Conservation (phyloP, 345 rosid species). For the Eucalyptus marginata region DNA sequence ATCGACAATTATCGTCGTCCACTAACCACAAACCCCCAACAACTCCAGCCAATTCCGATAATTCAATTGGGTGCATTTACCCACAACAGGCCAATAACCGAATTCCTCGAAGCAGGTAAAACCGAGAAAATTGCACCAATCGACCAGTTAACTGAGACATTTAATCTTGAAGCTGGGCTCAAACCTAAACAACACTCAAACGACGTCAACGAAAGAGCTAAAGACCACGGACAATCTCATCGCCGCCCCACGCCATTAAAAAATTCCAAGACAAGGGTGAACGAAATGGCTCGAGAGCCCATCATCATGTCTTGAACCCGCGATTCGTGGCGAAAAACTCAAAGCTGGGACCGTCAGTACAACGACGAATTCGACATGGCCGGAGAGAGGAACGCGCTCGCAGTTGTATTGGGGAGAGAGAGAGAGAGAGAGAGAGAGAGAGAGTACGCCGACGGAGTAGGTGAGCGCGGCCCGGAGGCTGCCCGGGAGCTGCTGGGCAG, state of each 20-base stretch:
- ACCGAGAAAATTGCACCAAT: neutral
- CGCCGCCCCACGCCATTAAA: neutral
- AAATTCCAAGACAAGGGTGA: neutral
- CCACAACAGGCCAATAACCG: neutral
- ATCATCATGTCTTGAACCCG: neutral
- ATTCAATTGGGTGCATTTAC: neutral
- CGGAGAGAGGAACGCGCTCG: neutral
- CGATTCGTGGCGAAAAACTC: neutral
- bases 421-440: neutral
- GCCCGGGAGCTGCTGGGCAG: slow-evolving; percentile 97
- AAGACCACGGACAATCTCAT: neutral
- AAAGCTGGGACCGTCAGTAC: neutral
- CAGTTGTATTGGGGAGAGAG: neutral
- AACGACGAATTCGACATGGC: neutral
- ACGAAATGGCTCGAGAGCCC: neutral
- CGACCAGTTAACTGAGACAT: neutral
- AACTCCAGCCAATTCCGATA: neutral
- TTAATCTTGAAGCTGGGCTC: neutral
- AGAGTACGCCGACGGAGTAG: slow-evolving; percentile 79
- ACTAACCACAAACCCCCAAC: neutral
- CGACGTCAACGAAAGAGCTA: neutral
- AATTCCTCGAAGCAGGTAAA: neutral
- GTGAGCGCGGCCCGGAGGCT: slow-evolving; percentile 96
- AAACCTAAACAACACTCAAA: neutral
- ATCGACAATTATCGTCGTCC: neutral